Base-by-base conservation (phyloP, 2,329 filamentous ascomycete genomes). In the Pleurostoma richardsiae region DNA sequence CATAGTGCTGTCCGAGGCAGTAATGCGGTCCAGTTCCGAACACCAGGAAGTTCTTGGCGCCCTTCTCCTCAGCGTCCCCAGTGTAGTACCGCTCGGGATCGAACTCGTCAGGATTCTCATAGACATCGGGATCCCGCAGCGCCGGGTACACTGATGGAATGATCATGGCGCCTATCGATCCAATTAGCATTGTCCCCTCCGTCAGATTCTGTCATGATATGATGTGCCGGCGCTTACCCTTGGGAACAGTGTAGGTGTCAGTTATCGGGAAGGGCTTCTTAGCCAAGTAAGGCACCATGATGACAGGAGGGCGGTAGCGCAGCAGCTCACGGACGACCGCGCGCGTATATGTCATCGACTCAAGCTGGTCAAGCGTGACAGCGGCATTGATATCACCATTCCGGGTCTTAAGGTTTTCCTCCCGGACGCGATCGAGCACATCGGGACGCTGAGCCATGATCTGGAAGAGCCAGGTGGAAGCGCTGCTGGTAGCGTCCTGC, bases 11-110 rank as follows among this genome's bases (percentile, higher is more conserved):
- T 44, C 92, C 94, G 33, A 97, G 77, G 67, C 94, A 99, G 75
- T 97, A 96, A 71, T 97, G 94, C 58, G 94, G 89, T 6, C 94
- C 94, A 19, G 88, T 91, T 59, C 94, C 94, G 59, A 99, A 97
- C 19, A 97, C 91, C 44, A 99, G 79, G 76, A 85, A 97, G 76
- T 97, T 99, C 85, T 96, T 97, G 63, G 85, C 73, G 36, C 83
- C 82, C 71, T 84, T 86, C 66, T 86, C 82, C 68, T 96, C 91
- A 10, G 92, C 94, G 58, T 91, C 87, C 49, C 92, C 94, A 2
- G 79, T 81, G 66, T 92, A 92, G 82, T 94, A 97, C 58, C 92
- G 82, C 55, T 96, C 90, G 3, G 92, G 92, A 59, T 95, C 86
- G 64, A 90, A 97, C 39, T 78, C 75, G 60, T 97, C 92, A 3